A percentile compares a stretch with the other conserved stretches of the same genome.
Conservation (phyloP, 306 rosid genomes). For the Cercis canadensis region DNA sequence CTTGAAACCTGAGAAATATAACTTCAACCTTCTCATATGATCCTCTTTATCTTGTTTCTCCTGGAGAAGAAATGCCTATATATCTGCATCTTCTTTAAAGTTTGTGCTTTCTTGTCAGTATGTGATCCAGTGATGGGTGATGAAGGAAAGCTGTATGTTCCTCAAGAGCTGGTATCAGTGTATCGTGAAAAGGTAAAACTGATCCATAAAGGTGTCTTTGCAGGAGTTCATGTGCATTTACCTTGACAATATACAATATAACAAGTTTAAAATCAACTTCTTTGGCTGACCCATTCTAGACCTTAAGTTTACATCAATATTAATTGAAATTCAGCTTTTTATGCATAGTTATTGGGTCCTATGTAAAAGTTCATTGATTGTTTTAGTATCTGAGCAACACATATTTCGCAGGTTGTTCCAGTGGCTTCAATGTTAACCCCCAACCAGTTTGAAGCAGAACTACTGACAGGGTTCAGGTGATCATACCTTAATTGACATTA, state of each 20-base stretch:
- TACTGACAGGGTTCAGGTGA: conserved; percentile 75
- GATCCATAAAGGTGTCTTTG: conserved; percentile 29
- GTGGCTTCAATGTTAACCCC: conserved; percentile 98
- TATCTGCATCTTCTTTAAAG: conserved; percentile 35
- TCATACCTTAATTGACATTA: conserved; percentile 38
- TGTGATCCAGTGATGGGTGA: conserved; percentile 99
- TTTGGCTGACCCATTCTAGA: conserved; percentile 16
- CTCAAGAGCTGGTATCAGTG: conserved; percentile 78
- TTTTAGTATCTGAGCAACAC: conserved; percentile 41
- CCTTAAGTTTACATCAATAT: conserved; percentile 12
- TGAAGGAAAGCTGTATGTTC: conserved; percentile 94
- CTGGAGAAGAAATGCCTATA: background rate
- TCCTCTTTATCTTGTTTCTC: conserved; percentile 10
- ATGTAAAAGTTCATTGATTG: conserved; percentile 28
- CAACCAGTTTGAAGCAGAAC: conserved; percentile 97
- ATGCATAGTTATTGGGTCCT: background rate
- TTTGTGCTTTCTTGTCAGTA: conserved; percentile 43
- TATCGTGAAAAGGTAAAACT: conserved; percentile 87
- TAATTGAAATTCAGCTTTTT: conserved; percentile 29
- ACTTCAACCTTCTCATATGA: background rate
- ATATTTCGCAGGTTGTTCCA: conserved; percentile 77
- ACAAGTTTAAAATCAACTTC: conserved; percentile 28
- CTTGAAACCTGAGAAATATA: too few species aligned
- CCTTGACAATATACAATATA: conserved; percentile 16
- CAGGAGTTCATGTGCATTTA: conserved; percentile 13